A percentile compares a stretch with the other conserved stretches of the same genome.
Evolutionary conservation across 208 protist genomes (phyloP).

Genomic region (Ichthyophonus hoferi): DNA sequence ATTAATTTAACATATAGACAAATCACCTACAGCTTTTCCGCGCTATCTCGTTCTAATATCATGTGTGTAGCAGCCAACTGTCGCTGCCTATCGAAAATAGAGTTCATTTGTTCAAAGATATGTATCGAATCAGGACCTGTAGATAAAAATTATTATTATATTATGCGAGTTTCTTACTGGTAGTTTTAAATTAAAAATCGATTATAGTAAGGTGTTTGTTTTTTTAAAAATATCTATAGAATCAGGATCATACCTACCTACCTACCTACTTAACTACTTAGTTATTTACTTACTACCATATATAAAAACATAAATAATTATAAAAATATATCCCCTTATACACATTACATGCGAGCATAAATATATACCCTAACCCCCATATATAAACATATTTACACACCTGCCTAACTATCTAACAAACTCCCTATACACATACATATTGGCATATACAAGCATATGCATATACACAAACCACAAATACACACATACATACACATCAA

Average conservation of each 20-base stretch:
- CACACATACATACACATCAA: background rate
- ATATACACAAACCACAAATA: background rate
- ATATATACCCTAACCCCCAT: background rate
- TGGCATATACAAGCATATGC: background rate
- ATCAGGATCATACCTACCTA: no score
- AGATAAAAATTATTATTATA: no score
- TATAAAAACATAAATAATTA: no score
- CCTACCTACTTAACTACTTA: no score
- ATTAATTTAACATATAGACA: background rate
- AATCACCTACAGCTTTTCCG: background rate
- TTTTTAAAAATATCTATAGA: no score
- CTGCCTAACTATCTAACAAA: no score
- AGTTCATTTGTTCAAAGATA: background rate
- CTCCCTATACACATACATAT: background rate
- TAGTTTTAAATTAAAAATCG: no score
- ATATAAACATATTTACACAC: background rate
- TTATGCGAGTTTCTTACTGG: no score
- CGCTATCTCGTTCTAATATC: background rate
- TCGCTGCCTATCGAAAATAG: background rate
- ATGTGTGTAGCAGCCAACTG: background rate
- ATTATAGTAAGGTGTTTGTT: no score
- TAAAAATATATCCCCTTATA: no score
- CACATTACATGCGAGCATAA: no score
- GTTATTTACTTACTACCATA: no score
- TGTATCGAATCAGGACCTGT: background rate